phyloP scores from a whole-genome alignment of 495 filamentous ascomycete genomes.

The Tuber brumale region DNA sequence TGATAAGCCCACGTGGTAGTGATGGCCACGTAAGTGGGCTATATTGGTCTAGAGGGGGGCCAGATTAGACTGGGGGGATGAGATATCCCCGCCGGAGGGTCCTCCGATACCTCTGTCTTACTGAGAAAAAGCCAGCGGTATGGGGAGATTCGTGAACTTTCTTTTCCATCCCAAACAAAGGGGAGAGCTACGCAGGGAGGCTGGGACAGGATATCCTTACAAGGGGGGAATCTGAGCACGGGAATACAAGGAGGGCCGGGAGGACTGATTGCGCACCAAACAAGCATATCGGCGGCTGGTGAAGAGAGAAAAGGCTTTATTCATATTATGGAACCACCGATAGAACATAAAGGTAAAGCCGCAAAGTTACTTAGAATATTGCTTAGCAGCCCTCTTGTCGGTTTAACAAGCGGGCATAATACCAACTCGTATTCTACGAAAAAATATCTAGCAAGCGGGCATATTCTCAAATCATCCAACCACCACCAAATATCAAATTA shows the following conservation, averaged over 20 bases:
- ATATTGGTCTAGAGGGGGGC: not conserved
- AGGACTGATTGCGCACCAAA: not conserved
- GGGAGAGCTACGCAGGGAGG: not conserved
- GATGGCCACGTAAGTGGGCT: not conserved
- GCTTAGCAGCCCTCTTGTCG: not conserved
- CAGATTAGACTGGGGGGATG: not conserved
- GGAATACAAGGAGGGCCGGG: not conserved
- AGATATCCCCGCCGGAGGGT: not conserved
- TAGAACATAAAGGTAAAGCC: not conserved
- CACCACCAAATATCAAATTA: not conserved
- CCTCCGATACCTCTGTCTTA: not conserved
- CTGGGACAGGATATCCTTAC: not conserved
- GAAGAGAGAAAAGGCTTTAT: not conserved
- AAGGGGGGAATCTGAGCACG: not conserved
- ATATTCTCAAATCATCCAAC: not conserved
- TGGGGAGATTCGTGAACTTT: not conserved
- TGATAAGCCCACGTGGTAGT: not conserved
- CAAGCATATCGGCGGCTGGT: not conserved
- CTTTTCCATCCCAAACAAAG: not conserved
- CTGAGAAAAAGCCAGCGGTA: fast-evolving
- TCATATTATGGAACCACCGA: not conserved
- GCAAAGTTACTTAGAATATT: not conserved
- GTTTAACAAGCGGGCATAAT: not conserved
- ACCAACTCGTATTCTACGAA: not conserved
- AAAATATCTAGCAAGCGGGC: not conserved